Base-by-base conservation (phyloP, 2,329 filamentous ascomycete species). In the Exophiala sideris region DNA sequence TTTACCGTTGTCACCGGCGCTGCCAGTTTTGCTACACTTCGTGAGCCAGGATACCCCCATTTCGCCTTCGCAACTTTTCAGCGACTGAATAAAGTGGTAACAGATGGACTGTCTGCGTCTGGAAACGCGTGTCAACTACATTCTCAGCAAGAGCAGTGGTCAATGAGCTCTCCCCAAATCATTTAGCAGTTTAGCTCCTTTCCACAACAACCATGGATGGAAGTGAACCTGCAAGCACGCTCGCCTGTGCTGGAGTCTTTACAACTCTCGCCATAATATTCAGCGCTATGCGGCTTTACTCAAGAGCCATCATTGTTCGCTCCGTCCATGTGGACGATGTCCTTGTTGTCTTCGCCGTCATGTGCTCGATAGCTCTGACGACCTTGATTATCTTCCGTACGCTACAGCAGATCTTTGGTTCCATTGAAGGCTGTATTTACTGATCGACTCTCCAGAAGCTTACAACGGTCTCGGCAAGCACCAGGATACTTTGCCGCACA, bases 201-300 rank as follows among this genome's bases (percentile, higher is more conserved):
- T 10, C 12, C 18, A 3, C 39, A 16, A 40, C 38, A 1, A 18
- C 38, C 12, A 40, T 40, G 14, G 18, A 24, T 20, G 14, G 9
- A 32, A 29, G 24, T 20, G 6, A 24, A 5, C 20, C 9, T 24
- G 21, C 10, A 2, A 12, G 21, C n/a, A 24, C 41, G 14, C 18
- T 44, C 10, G 41, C 7, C 41, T 44, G 41, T 29, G 11, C 20
- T 3, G 5, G 21, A 10, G 29, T 12, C 4, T 44, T 44, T 5
- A 44, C 41, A 32, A 2, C 12, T 12, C 21, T 44, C 20, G 10
- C 41, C 6, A 24, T 61, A 12, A 21, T 61, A 4, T 21, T 64
- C 12, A 48, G 56, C 38, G 54, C 38, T 21, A 33, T 61, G 20
- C 62, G 62, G 14, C 36, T 63, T 10, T 63, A 60, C 44, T 48